Base-by-base conservation (phyloP, 2,329 filamentous ascomycete species). In the Pyrenophora tritici-repentis region DNA sequence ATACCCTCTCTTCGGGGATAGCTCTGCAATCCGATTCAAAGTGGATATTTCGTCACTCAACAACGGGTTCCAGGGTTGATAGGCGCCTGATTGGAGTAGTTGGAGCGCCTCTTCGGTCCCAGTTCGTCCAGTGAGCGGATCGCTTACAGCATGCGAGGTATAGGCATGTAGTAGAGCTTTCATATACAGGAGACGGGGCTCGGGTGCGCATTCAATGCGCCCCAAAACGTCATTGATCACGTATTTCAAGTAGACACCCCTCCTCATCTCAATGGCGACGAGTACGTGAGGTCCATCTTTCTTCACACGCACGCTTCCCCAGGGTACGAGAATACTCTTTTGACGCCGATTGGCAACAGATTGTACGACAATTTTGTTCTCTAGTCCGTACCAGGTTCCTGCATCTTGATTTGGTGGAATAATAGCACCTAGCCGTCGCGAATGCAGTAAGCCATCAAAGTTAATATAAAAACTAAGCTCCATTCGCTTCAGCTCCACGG, bases 121-220 rank as follows among this genome's bases (percentile, higher is more conserved):
- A 0, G 84, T 88, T 0, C 78, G 75, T 0, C 77, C 72, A 0
- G 85, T 88, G 0, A 89, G 73, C 0, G 75, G 69, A 60, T 89
- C 86, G 0, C 82, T 79, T 0, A 88, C 31, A 0, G 79, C 59
- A 26, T 80, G 83, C 0, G 85, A 86, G 0, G 86, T 89, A 4
- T 79, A 68, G 0, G 85, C 86, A 61, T 89, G 86, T 1, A 85
- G 65, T 3, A 79, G 67, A 0, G 84, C 84, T 58, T 85, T 87
- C 1, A 73, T 73, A 47, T 85, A 86, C 0, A 84, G 68, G 0
- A 85, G 67, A 0, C 65, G 64, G 0, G 82, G 82, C 38, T 88
- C 85, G 0, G 81, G 72, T 0, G 85, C 75, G 32, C 84, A 86
- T 2, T 81, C 77, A 0, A 89, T 66, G 0, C 82, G 77, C 0